Evolutionary conservation across 73 alveolate species (phyloP).

Genomic region (Paramecium biaurelia): DNA sequence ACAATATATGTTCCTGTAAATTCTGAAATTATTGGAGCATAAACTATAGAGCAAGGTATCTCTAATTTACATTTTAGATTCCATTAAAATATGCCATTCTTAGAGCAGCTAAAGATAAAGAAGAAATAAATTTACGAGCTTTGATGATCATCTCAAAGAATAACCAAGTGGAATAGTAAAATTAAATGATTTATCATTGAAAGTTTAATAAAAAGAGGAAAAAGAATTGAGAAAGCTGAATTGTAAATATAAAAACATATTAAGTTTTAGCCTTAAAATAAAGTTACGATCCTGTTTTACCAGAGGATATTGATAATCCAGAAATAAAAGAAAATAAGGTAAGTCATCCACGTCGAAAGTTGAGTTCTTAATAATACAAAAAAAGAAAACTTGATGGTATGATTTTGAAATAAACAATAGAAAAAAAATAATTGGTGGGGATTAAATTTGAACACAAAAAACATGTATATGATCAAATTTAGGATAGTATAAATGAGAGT

Average conservation of each 20-base stretch:
- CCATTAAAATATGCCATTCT: neutral
- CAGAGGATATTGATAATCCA: neutral
- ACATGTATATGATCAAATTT: neutral
- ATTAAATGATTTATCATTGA: neutral
- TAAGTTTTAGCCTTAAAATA: neutral
- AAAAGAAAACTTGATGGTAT: neutral
- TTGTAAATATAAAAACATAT: neutral
- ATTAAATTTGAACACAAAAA: neutral
- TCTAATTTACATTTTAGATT: neutral
- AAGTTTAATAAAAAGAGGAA: neutral
- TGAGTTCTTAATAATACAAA: neutral
- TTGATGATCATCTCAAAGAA: neutral
- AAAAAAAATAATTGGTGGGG: neutral
- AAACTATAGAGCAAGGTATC: neutral
- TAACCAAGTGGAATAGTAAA: neutral
- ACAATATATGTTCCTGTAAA: slow-evolving; percentile 1
- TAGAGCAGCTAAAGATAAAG: neutral
- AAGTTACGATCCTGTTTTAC: neutral
- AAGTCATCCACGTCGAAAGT: neutral
- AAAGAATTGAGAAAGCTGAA: neutral
- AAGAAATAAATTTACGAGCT: neutral
- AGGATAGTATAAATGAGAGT: slow-evolving; percentile 12
- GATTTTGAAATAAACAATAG: neutral
- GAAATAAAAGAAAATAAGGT: neutral
- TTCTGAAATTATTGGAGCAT: neutral